Conservation (phyloP, 2,329 filamentous ascomycete species). For the Aquanectria penicillioides region DNA sequence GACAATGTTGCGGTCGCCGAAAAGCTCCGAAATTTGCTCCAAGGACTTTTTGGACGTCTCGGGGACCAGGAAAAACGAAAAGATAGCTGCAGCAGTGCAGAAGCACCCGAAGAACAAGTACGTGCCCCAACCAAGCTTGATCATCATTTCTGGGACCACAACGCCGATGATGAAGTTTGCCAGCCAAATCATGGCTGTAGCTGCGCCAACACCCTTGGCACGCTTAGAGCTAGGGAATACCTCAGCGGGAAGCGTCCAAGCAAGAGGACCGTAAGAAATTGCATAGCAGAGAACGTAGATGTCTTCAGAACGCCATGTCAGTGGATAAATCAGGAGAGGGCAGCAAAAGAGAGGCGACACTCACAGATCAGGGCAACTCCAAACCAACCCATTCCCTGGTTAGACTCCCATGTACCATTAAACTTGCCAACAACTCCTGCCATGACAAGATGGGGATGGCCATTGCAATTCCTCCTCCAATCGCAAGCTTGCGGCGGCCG, state of each 20-base stretch:
- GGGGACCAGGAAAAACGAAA: constrained; percentile 34
- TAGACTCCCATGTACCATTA: constrained; percentile 23
- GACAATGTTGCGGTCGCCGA: constrained; percentile 21
- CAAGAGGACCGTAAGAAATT: constrained; percentile 45
- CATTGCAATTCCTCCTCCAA: constrained; percentile 33
- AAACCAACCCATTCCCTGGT: constrained; percentile 31
- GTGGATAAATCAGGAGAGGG: neutral
- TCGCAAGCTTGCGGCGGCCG: constrained; percentile 40
- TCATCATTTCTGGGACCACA: constrained; percentile 63
- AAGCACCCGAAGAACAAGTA: constrained; percentile 66
- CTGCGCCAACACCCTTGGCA: constrained; percentile 49
- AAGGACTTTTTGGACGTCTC: constrained; percentile 31
- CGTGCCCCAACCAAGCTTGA: constrained; percentile 57
- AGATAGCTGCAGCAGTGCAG: constrained; percentile 57
- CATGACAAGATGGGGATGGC: constrained; percentile 31
- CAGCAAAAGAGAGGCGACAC: neutral
- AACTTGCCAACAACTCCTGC: constrained; percentile 28
- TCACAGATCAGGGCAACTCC: constrained; percentile 31
- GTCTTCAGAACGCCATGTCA: too few relatives aligned
- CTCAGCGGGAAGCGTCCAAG: constrained; percentile 50
- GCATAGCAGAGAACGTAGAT: constrained; percentile 43
- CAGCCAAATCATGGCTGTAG: constrained; percentile 49
- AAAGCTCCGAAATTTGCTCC: constrained; percentile 34
- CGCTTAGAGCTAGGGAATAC: constrained; percentile 48
- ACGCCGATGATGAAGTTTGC: constrained; percentile 55